Evolutionary conservation across 1,284 basidiomycete genomes (phyloP).

Genomic region (Ganoderma lingzhi): DNA sequence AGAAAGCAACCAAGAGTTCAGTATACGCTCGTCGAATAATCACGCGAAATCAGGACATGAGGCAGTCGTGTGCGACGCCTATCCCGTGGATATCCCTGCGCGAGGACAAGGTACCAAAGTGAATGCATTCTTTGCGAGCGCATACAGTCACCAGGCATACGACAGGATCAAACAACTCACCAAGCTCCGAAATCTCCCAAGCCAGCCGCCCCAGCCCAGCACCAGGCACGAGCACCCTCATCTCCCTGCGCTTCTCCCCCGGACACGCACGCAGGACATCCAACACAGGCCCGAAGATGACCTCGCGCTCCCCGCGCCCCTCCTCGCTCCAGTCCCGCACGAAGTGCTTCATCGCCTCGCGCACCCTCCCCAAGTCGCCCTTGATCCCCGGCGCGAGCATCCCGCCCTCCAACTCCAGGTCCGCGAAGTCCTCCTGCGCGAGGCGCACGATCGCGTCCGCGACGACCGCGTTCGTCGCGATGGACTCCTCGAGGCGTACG

Average conservation of each 20-base stretch:
- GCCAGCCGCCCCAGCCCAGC: slow-evolving; percentile 69
- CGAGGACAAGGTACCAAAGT: not conserved
- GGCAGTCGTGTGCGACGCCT: not conserved
- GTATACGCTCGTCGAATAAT: not conserved
- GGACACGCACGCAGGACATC: slow-evolving; percentile 48
- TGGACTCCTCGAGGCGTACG: slow-evolving; percentile 51
- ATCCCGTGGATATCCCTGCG: no score
- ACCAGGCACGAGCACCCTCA: slow-evolving; percentile 67
- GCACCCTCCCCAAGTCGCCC: slow-evolving; percentile 56
- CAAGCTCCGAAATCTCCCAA: slow-evolving; percentile 70
- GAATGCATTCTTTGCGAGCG: not conserved
- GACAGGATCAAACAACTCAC: slow-evolving; percentile 41
- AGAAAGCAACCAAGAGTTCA: not conserved
- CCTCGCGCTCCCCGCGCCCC: slow-evolving; percentile 57
- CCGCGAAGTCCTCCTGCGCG: slow-evolving; percentile 40
- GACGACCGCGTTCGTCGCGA: slow-evolving; percentile 53
- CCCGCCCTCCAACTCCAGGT: not conserved
- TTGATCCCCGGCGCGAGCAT: slow-evolving; percentile 32
- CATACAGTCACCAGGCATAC: not conserved
- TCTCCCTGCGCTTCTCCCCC: slow-evolving; percentile 37
- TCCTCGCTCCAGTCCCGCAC: slow-evolving; percentile 72
- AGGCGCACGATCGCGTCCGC: slow-evolving; percentile 56
- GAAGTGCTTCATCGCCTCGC: slow-evolving; percentile 70
- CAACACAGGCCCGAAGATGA: slow-evolving; percentile 63
- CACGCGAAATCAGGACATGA: not conserved